These are phyloP conservation scores for Ophiostoma himal-ulmi DNA, from an alignment of 2,329 filamentous ascomycete species.

Conservation along the genomic window DNA sequence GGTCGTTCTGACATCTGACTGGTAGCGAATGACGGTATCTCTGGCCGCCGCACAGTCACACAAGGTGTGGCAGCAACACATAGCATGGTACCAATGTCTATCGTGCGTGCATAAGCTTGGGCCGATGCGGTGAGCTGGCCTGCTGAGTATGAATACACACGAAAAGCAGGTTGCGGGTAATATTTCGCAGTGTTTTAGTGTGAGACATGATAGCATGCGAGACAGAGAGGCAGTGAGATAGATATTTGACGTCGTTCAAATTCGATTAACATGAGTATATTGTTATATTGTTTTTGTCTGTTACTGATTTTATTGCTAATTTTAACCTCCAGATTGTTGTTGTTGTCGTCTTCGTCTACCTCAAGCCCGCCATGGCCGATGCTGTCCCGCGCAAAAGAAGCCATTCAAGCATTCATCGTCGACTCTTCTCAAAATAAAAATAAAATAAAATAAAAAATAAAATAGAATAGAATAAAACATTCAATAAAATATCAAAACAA, in stretches of 20 bases:
- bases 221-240: not conserved
- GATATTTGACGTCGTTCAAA: no score
- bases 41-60: not conserved
- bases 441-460: not conserved
- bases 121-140: not conserved
- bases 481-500: not conserved
- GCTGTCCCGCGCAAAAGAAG: no score
- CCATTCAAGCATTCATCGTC: no score
- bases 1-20: not conserved
- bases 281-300: not conserved
- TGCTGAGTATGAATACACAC: not conserved
- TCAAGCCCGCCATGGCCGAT: no score
- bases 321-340: not conserved
- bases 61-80: slow-evolving; percentile 1
- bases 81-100: not conserved
- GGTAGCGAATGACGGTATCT: not conserved
- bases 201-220: not conserved
- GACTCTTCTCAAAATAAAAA: no score
- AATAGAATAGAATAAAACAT: no score
- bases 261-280: not conserved
- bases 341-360: not conserved
- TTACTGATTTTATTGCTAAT: not conserved
- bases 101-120: not conserved
- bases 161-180: not conserved
- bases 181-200: not conserved